Evolutionary conservation across 2,329 filamentous ascomycete species (phyloP), one percentile per base, ranked within the genome.

Genomic region (Botryosphaeria dothidea): DNA sequence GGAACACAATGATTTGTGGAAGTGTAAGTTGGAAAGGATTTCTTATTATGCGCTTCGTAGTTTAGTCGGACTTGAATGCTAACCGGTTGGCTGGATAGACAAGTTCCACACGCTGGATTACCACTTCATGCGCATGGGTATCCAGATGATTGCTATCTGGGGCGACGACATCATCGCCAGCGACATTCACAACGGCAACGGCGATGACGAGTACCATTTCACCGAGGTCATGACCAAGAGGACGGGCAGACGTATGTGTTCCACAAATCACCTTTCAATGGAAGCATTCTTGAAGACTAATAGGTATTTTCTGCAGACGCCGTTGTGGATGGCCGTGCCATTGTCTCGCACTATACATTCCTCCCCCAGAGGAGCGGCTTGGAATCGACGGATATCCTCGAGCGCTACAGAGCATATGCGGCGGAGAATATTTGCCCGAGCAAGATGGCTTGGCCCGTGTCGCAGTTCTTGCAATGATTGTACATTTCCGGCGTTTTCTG

Each of bases 341-440:
- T 87, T 8, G 85, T 81, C 3, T 81, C 80, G 4, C 85, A 87
- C 71, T 87, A 84, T 69, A 82, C 81, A 66, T 84, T 84, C 62
- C 76, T 74, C 11, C 77, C 76, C 7, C 78, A 82, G 66, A 48
- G 60, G 9, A 69, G 74, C 7, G 77, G 78, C 8, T 64, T 86
- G 63, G 78, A 80, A n/a, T 74, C 77, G 58, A 86, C 85, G 0
- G 85, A 88, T 69, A 74, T 87, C 17, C 73, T 88, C 8, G 78
- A 82, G 41, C 77, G 85, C 34, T 87, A 86, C 70, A 78, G 80
- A 15, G 77, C 79, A 1, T 86, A 83, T 72, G 85, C 85, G 0
- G 75, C 79, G 41, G 83, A 87, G 68, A 80, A 78, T 23, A 79
- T 85, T 17, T 88, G 85, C 43, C 63, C 21, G 9, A 51, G 17